phyloP scores from a whole-genome alignment of 2,329 filamentous ascomycete species.

The Alternaria alternata region DNA sequence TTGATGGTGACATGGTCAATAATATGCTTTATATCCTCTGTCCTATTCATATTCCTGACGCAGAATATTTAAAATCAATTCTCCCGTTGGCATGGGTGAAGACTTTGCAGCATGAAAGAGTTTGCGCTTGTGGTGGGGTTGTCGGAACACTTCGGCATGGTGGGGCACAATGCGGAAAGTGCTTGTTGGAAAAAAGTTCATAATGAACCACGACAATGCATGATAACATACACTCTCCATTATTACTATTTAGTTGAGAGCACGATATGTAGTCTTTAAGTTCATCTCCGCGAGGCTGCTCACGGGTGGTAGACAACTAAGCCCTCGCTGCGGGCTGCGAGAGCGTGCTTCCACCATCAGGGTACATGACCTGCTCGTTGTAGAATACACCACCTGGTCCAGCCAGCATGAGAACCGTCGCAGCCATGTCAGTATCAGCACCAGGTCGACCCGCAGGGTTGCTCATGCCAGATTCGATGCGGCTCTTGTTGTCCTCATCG shows the following conservation, averaged over 20 bases:
- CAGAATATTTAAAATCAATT: no score
- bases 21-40: rapidly evolving
- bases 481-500: conserved; percentile 58
- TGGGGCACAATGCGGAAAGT: background rate
- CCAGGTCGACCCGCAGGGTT: conserved; percentile 53
- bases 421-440: conserved; percentile 54
- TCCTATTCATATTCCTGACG: rapidly evolving
- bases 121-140: conserved; percentile 12
- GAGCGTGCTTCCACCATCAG: conserved; percentile 53
- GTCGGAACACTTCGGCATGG: conserved; percentile 13
- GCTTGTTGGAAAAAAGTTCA: background rate
- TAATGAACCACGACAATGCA: background rate
- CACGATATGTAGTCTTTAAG: background rate
- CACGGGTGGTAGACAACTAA: conserved; percentile 59
- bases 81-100: background rate
- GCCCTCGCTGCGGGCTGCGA: conserved; percentile 19
- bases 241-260: background rate
- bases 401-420: conserved; percentile 58
- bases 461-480: conserved; percentile 51
- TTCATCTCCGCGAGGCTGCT: conserved; percentile 18
- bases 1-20: background rate
- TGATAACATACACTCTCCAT: background rate
- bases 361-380: conserved; percentile 63
- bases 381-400: conserved; percentile 61
- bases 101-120: conserved; percentile 9